These are phyloP conservation scores for Ceratobasidium theobromae DNA, from an alignment of 1,284 basidiomycete genomes.

Conservation along the genomic window DNA sequence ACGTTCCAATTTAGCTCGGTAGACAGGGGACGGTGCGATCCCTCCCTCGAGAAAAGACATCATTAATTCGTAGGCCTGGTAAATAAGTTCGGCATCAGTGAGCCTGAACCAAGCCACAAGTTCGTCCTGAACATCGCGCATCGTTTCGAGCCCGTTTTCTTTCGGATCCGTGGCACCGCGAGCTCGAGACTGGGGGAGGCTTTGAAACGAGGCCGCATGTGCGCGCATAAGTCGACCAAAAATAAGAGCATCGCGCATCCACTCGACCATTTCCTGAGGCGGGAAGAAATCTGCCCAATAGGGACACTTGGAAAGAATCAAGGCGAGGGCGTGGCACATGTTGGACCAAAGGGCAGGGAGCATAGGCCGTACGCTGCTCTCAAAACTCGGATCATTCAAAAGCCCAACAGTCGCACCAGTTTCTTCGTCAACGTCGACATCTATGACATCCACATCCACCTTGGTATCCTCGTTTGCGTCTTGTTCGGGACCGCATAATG, in stretches of 20 bases:
- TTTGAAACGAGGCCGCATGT: conserved; percentile 77
- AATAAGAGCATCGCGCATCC: conserved; percentile 97
- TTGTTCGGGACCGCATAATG: conserved; percentile 57
- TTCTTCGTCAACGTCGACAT: conserved; percentile 51
- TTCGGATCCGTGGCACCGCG: conserved; percentile 40
- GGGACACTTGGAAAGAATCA: conserved; percentile 82
- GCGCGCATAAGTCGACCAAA: conserved; percentile 83
- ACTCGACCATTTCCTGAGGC: conserved; percentile 81
- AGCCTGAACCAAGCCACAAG: conserved; percentile 84
- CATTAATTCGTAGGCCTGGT: conserved; percentile 82
- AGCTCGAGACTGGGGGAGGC: conserved; percentile 48
- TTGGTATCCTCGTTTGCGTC: conserved; percentile 62
- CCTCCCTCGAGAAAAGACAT: conserved; percentile 68
- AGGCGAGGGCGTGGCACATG: conserved; percentile 76
- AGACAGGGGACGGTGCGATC: not conserved
- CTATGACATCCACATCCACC: conserved; percentile 50
- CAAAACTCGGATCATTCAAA: conserved; percentile 38
- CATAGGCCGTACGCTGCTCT: conserved; percentile 47
- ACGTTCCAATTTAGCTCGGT: not conserved
- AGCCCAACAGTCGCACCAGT: not conserved
- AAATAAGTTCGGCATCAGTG: conserved; percentile 84
- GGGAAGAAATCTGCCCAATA: conserved; percentile 80
- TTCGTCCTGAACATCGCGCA: conserved; percentile 77
- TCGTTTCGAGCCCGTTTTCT: conserved; percentile 47
- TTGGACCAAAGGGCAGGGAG: conserved; percentile 78